phyloP scores from a whole-genome alignment of 805 yeast species.

The Ascoidea rubescens region DNA sequence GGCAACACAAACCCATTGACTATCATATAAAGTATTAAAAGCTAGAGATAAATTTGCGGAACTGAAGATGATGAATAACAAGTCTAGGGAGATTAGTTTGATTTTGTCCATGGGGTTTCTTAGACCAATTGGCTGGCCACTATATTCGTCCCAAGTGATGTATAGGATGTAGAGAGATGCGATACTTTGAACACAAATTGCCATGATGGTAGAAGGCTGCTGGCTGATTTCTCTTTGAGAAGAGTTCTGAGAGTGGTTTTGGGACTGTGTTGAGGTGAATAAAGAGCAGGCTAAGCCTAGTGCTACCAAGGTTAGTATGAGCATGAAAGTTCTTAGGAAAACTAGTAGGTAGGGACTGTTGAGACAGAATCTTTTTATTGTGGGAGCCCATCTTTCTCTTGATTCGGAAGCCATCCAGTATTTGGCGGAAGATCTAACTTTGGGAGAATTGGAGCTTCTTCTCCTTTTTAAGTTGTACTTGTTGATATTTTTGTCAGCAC shows the following conservation, averaged over 20 bases:
- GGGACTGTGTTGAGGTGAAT: constrained; percentile 19
- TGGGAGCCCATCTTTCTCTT: constrained; percentile 50
- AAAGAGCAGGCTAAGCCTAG: constrained; percentile 59
- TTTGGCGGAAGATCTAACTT: constrained; percentile 41
- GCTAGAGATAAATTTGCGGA: constrained; percentile 80
- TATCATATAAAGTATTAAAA: constrained; percentile 70
- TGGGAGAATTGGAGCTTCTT: constrained; percentile 20
- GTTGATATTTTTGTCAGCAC: not conserved
- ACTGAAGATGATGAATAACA: constrained; percentile 76
- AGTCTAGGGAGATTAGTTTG: constrained; percentile 67
- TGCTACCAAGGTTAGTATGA: constrained; percentile 49
- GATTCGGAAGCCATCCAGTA: constrained; percentile 58
- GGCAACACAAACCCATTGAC: constrained; percentile 61
- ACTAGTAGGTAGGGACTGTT: constrained; percentile 76
- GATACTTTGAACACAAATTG: constrained; percentile 67
- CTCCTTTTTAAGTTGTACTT: not conserved
- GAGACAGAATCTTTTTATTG: constrained; percentile 42
- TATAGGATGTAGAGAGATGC: constrained; percentile 69
- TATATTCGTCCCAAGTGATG: constrained; percentile 82
- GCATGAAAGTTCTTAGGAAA: constrained; percentile 47
- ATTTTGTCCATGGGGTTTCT: constrained; percentile 77
- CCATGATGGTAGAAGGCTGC: constrained; percentile 88
- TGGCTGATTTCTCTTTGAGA: constrained; percentile 31
- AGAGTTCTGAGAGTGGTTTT: constrained; percentile 3
- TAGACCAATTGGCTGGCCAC: constrained; percentile 83